Conservation (phyloP, 306 rosid species). For the Begonia masoniana region DNA sequence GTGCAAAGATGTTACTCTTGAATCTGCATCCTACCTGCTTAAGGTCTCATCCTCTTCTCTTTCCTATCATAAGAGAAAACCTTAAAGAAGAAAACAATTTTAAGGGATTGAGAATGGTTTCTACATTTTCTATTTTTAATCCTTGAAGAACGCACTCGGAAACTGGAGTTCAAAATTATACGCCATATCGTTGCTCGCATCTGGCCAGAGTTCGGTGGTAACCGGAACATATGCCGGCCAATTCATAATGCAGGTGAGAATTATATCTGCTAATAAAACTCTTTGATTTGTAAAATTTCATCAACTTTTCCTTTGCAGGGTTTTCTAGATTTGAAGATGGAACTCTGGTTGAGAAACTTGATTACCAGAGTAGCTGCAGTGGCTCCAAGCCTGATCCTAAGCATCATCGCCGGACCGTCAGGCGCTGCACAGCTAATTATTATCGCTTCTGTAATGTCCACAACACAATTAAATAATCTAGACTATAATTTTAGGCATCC, state of each 20-base stretch:
- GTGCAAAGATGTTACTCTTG: slow-evolving; percentile 6
- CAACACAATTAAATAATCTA: neutral
- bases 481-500: neutral
- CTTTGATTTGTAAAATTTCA: neutral
- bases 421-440: slow-evolving; percentile 9
- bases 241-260: slow-evolving; percentile 11
- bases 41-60: slow-evolving; percentile 1
- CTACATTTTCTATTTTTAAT: too few relatives aligned
- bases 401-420: slow-evolving; percentile 2
- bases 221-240: slow-evolving; percentile 13
- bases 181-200: slow-evolving; percentile 14
- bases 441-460: slow-evolving; percentile 6
- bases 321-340: slow-evolving; percentile 7
- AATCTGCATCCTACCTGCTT: slow-evolving; percentile 8
- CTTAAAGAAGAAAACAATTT: too few relatives aligned
- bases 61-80: too few relatives aligned
- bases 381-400: slow-evolving; percentile 6
- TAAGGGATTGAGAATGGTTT: too few relatives aligned
- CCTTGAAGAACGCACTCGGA: slow-evolving; percentile 5
- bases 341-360: slow-evolving; percentile 11
- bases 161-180: slow-evolving; percentile 8
- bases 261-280: too few relatives aligned
- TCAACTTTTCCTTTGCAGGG: slow-evolving; percentile 1
- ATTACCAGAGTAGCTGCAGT: slow-evolving; percentile 3
- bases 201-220: slow-evolving; percentile 12